phyloP scores from a whole-genome alignment of 2,329 filamentous ascomycete genomes.

The Fusarium humuli region DNA sequence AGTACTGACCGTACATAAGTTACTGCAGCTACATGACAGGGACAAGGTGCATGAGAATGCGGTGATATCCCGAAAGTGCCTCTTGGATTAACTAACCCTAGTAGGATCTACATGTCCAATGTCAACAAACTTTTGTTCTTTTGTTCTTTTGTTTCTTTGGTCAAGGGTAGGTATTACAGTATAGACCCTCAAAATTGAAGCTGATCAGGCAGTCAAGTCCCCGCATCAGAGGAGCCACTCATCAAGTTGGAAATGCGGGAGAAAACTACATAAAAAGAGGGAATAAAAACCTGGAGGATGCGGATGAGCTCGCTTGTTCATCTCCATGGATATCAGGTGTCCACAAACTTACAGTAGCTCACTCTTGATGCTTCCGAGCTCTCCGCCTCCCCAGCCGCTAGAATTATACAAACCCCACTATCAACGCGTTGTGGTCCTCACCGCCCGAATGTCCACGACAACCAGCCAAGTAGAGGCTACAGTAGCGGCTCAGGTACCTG shows the following conservation, averaged over 20 bases:
- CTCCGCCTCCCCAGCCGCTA: constrained; percentile 40
- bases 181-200: neutral
- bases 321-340: constrained; percentile 26
- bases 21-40: constrained; percentile 9
- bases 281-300: constrained; percentile 19
- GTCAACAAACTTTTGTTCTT: neutral
- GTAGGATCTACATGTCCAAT: constrained; percentile 1
- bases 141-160: neutral
- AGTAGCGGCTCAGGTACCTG: neutral
- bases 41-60: constrained; percentile 21
- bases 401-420: constrained; percentile 45
- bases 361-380: constrained; percentile 29
- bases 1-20: neutral
- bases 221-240: neutral
- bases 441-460: constrained; percentile 35
- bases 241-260: constrained; percentile 9
- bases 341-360: constrained; percentile 34
- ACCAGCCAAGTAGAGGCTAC: neutral
- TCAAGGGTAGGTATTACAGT: neutral
- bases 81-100: neutral
- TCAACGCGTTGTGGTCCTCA: constrained; percentile 39
- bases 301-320: constrained; percentile 7
- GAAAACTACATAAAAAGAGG: constrained; percentile 19
- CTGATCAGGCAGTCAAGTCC: neutral
- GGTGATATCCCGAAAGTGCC: constrained; percentile 8